A percentile compares a stretch with the other conserved stretches of the same genome.
phyloP scores from a whole-genome alignment of 495 filamentous ascomycete genomes.

The Trypethelium eluteriae region DNA sequence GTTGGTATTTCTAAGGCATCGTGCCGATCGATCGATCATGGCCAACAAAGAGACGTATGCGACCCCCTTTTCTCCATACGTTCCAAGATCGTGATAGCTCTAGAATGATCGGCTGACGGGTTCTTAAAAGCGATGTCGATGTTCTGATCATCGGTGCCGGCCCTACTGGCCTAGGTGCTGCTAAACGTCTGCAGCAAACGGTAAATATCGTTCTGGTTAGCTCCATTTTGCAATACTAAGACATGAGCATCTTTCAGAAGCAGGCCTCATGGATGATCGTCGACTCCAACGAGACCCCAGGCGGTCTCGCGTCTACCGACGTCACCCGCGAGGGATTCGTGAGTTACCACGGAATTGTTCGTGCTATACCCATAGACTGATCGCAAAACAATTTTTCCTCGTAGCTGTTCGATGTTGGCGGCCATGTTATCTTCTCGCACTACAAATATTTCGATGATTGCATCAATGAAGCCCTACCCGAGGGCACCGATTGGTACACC shows the following conservation, averaged over 20 bases:
- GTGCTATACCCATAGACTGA: constrained; percentile 8
- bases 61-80: neutral
- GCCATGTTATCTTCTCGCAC: constrained; percentile 99
- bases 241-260: constrained; percentile 45
- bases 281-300: constrained; percentile 85
- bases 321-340: constrained; percentile 95
- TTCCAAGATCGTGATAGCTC: neutral
- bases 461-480: constrained; percentile 90
- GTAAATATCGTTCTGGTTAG: constrained; percentile 46
- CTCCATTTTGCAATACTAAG: constrained; percentile 1
- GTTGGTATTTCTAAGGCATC: neutral
- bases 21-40: neutral
- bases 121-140: constrained; percentile 67
- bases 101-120: constrained; percentile 8
- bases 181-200: constrained; percentile 92
- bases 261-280: constrained; percentile 93
- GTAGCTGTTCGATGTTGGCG: constrained; percentile 97
- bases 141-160: constrained; percentile 97
- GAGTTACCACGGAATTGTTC: constrained; percentile 41
- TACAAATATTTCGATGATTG: constrained; percentile 99
- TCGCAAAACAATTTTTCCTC: constrained; percentile 24
- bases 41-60: neutral
- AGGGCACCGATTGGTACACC: constrained; percentile 89
- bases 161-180: constrained; percentile 91
- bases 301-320: constrained; percentile 95